These are phyloP conservation scores for Boletus mariae DNA, from an alignment of 1,284 basidiomycete species.

Conservation along the genomic window DNA sequence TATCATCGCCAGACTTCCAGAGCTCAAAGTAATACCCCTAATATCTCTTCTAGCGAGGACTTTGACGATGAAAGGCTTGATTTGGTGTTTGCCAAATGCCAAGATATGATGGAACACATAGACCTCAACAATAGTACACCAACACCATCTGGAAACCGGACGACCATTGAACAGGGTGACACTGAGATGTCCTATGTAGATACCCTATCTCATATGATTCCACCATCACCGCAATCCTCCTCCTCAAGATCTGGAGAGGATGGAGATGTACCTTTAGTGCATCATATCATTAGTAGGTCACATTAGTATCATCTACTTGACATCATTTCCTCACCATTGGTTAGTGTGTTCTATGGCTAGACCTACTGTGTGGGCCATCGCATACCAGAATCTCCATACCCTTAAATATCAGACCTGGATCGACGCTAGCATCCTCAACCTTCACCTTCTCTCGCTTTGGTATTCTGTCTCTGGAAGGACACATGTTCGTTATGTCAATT, in stretches of 20 bases:
- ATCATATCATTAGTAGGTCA: background rate
- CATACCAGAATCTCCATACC: constrained; percentile 1
- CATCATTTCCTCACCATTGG: background rate
- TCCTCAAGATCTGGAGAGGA: background rate
- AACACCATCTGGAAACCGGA: background rate
- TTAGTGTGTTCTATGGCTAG: constrained; percentile 4
- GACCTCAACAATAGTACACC: background rate
- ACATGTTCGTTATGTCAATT: background rate
- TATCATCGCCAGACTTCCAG: background rate
- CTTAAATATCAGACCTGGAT: constrained; percentile 1
- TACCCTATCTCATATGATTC: background rate
- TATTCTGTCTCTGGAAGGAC: background rate
- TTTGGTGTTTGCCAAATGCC: background rate
- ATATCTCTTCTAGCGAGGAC: background rate
- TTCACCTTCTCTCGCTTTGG: background rate
- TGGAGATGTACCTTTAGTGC: background rate
- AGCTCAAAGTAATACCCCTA: background rate
- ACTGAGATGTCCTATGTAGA: background rate
- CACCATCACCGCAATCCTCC: background rate
- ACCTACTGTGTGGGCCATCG: background rate
- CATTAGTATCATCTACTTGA: background rate
- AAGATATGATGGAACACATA: background rate
- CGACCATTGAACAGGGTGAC: background rate
- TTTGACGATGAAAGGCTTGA: background rate
- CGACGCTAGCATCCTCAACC: background rate